Evolutionary conservation across 495 filamentous ascomycete genomes (phyloP), one percentile per base, ranked within the genome.

Genomic region (Penicillium flavigenum): DNA sequence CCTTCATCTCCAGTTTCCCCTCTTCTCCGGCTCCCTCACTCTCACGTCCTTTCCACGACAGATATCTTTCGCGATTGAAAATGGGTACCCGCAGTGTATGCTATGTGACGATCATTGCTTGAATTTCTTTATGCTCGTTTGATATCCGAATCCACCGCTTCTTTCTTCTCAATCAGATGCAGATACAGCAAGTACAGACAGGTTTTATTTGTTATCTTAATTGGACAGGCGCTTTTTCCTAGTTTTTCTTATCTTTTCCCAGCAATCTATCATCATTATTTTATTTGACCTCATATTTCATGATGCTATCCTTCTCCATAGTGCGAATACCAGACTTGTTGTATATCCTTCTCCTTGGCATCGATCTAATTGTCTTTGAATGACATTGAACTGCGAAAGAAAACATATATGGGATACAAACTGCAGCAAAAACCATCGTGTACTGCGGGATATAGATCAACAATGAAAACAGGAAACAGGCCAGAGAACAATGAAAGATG

Each of bases 381-480:
- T 61, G 20, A 34, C n/a, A 17, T 45, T 34, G 26, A 11, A 47
- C 8, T 29, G 10, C 5, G 22, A 54, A 51, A 14, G 36, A 51
- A 45, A 51, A 27, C 38, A 55, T 52, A 56, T 56, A 34, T 44
- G 48, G 29, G n/a, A 42, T 5, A 56, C 31, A 54, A 20, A 50
- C 16, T 48, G 22, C 32, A 56, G 47, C 51, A 53, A 56, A 50
- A 51, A 47, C 62, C 64, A 57, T 62, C 64, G 62, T 68, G 51
- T 70, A 68, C 65, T 65, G 64, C 57, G 67, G 65, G 67, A 68
- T 68, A 70, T 70, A 49, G 46, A 47, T 55, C 14, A 34, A 54
- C 7, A 20, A 50, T n/a, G n/a, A 32, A 58, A 56, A 39, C 46
- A 29, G 44, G 17, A 26, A 26, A 26, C 5, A 26, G 24, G 24